Percentiles rank a stretch among this genome's conserved stretches.
Conservation (phyloP, 257 asterid genomes). For the Solanum medicagineum region DNA sequence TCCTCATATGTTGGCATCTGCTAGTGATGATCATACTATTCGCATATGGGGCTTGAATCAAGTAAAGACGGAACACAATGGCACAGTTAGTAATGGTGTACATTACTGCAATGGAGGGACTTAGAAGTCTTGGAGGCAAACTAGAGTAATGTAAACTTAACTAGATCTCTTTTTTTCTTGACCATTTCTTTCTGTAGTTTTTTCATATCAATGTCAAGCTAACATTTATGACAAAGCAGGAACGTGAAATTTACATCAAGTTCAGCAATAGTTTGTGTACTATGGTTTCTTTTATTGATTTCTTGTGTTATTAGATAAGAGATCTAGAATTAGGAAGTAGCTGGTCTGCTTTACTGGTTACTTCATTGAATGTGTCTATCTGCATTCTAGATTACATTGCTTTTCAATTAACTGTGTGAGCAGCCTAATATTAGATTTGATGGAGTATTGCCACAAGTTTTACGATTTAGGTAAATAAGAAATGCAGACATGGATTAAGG, state of each 20-base stretch:
- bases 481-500: background rate
- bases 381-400: background rate
- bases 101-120: constrained; percentile 58
- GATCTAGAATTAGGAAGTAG: background rate
- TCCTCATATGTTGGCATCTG: constrained; percentile 84
- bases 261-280: constrained; percentile 21
- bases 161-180: constrained; percentile 12
- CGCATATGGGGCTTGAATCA: constrained; percentile 76
- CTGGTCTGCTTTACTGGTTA: background rate
- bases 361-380: background rate
- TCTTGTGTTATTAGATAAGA: background rate
- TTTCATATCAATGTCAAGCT: constrained; percentile 28
- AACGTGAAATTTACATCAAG: constrained; percentile 34
- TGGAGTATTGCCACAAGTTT: background rate
- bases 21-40: constrained; percentile 83
- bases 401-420: background rate
- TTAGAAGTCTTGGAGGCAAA: constrained; percentile 20
- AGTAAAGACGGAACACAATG: constrained; percentile 32
- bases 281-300: background rate
- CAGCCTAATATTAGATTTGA: background rate
- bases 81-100: constrained; percentile 44
- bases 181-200: constrained; percentile 39
- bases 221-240: constrained; percentile 16
- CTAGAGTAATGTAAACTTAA: background rate
- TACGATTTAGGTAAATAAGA: background rate